These are phyloP conservation scores for Rhodomyrtus psidioides DNA, from an alignment of 441 rosid genomes.

Conservation along the genomic window DNA sequence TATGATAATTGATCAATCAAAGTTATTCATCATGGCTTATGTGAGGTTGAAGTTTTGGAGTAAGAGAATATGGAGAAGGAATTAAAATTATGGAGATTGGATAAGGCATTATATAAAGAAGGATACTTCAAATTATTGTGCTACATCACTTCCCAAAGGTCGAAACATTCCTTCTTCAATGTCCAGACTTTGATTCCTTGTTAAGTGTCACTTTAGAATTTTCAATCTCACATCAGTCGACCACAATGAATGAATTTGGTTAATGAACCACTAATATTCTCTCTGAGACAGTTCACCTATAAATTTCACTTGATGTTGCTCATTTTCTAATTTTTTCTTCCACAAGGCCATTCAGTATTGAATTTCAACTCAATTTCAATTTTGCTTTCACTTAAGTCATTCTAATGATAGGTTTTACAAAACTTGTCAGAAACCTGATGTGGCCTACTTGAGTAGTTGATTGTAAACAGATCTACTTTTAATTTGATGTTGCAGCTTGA, in stretches of 20 bases:
- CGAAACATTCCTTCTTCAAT: neutral
- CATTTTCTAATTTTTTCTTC: neutral
- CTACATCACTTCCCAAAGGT: neutral
- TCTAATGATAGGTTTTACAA: neutral
- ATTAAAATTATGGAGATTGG: neutral
- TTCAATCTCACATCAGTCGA: neutral
- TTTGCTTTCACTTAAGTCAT: neutral
- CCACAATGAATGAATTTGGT: neutral
- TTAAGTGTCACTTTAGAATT: neutral
- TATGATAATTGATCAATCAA: neutral
- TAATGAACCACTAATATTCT: neutral
- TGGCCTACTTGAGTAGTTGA: neutral
- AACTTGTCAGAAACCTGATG: neutral
- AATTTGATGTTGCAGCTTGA: neutral
- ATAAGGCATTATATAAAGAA: neutral
- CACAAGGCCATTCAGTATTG: neutral
- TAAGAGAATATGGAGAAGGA: neutral
- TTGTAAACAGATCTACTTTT: neutral
- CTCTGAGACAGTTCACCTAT: neutral
- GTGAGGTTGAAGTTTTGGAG: neutral
- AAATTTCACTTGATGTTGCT: neutral
- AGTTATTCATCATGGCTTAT: neutral
- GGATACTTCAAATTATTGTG: neutral
- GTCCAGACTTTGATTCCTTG: neutral
- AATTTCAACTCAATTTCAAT: neutral